These are phyloP conservation scores for Ceratobasidium sp. DNA, from an alignment of 1,284 basidiomycete genomes.

Conservation along the genomic window DNA sequence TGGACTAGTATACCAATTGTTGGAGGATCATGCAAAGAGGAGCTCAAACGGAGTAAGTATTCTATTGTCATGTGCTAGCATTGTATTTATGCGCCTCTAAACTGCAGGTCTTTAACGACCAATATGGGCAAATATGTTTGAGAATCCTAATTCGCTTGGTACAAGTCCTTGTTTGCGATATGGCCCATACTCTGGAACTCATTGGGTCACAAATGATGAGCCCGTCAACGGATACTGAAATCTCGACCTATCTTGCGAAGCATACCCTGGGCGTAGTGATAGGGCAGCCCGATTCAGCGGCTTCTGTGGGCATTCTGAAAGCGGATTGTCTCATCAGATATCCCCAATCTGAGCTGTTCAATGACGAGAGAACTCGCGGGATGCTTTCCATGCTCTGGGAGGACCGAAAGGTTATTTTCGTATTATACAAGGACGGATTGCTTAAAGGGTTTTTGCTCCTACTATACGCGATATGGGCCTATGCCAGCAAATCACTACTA, in stretches of 20 bases:
- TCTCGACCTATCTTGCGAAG: neutral
- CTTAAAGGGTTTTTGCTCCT: neutral
- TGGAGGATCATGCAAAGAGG: neutral
- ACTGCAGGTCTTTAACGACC: neutral
- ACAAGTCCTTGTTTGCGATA: neutral
- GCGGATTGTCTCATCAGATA: too few species aligned
- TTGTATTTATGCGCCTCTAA: neutral
- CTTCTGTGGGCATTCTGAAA: neutral
- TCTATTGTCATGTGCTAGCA: neutral
- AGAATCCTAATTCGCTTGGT: constrained; percentile 11
- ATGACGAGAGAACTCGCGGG: neutral
- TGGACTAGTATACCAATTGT: neutral
- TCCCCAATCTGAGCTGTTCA: neutral
- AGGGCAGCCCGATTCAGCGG: too few species aligned
- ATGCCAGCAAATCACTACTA: too few species aligned
- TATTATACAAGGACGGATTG: neutral
- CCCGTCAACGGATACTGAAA: neutral
- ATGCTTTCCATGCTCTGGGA: neutral
- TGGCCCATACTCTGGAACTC: neutral
- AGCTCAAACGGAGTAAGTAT: neutral
- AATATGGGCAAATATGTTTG: neutral
- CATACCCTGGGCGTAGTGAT: neutral
- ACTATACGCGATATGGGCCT: neutral
- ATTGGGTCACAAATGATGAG: neutral
- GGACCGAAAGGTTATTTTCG: neutral